A percentile compares a stretch with the other conserved stretches of the same genome.
phyloP scores from a whole-genome alignment of 1,284 basidiomycete species.

The Sanghuangporus baumii region DNA sequence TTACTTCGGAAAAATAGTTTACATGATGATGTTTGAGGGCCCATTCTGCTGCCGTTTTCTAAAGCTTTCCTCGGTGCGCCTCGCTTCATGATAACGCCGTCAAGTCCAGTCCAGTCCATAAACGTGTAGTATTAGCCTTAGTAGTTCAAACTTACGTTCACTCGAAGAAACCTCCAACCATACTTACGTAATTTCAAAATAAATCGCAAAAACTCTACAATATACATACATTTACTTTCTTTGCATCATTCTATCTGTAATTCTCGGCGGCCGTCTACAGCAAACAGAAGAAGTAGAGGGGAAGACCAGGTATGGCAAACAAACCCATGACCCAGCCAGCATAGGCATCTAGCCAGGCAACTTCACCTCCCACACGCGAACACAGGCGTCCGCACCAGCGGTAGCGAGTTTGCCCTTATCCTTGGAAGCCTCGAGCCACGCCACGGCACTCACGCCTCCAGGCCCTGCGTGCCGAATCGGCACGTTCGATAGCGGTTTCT shows the following conservation, averaged over 20 bases:
- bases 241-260: background rate
- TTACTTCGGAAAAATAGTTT: too few species aligned
- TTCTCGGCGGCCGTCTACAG: background rate
- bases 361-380: slow-evolving; percentile 67
- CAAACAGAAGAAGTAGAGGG: background rate
- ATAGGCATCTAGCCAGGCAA: background rate
- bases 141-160: background rate
- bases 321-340: background rate
- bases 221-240: background rate
- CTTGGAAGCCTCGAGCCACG: slow-evolving; percentile 56
- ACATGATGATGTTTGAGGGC: too few species aligned
- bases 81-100: too few species aligned
- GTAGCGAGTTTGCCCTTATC: slow-evolving; percentile 52
- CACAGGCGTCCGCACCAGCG: slow-evolving; percentile 81
- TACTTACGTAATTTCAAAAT: background rate
- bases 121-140: background rate
- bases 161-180: background rate
- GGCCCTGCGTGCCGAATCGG: slow-evolving; percentile 82
- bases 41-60: too few species aligned
- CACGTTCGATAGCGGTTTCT: slow-evolving; percentile 73
- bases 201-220: background rate
- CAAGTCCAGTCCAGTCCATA: background rate
- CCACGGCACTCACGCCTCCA: slow-evolving; percentile 76
- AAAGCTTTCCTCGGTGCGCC: too few species aligned
- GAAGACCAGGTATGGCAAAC: background rate